Percentiles rank a stretch among this genome's conserved stretches.
Evolutionary conservation across 106 monocot species (phyloP).

Genomic region (Dioscorea dumetorum): DNA sequence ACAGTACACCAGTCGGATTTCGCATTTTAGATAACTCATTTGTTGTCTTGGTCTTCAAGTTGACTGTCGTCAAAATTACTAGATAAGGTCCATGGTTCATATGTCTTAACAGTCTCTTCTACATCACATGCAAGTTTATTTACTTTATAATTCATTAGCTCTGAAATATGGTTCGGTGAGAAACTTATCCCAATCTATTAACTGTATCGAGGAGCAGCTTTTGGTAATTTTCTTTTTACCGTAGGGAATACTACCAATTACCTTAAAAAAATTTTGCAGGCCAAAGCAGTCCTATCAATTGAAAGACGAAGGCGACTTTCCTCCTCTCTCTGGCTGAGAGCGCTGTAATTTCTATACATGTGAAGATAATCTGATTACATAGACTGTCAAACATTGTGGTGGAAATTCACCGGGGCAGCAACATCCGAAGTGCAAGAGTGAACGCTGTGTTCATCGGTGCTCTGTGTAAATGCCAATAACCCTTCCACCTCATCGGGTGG

Average conservation of each 20-base stretch:
- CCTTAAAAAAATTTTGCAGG: conserved; percentile 17
- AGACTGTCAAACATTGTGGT: too few relatives aligned
- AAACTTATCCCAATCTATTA: background rate
- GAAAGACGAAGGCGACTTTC: conserved; percentile 57
- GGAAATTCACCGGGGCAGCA: background rate
- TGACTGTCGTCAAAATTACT: background rate
- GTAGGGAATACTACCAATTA: background rate
- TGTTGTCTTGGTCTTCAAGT: background rate
- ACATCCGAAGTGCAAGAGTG: background rate
- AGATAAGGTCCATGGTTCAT: background rate
- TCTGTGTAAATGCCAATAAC: conserved; percentile 19
- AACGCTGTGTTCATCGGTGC: background rate
- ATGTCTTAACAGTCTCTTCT: background rate
- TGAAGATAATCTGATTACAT: too few relatives aligned
- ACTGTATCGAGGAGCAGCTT: background rate
- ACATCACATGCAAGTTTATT: background rate
- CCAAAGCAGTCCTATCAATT: conserved; percentile 20
- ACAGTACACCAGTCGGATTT: too few relatives aligned
- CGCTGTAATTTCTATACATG: background rate
- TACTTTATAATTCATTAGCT: background rate
- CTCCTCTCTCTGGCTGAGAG: conserved; percentile 32
- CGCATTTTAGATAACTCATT: background rate
- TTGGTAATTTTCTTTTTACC: background rate
- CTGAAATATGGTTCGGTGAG: background rate
- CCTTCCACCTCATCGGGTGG: conserved; percentile 1